Base-by-base conservation (phyloP, 495 filamentous ascomycete genomes). In the Trichoderma virens region DNA sequence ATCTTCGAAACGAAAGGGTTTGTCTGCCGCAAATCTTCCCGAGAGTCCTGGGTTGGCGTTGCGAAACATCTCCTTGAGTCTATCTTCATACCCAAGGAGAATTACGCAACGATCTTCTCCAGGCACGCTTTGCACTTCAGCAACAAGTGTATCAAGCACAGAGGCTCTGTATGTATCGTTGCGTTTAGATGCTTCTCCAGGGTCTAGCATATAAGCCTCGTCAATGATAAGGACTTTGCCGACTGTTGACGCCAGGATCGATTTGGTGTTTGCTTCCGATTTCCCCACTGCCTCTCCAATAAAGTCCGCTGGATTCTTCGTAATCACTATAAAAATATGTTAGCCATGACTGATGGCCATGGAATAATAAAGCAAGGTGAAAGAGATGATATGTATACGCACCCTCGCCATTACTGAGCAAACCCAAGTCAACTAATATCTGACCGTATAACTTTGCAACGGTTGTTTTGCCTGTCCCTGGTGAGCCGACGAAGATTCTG, bases 161-260 rank as follows among this genome's bases (percentile, higher is more conserved):
- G 85, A 86, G 1, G 79, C 85, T 67, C 82, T 87, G 76, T 78
- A 92, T 0, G 72, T 67, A 67, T 92, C 86, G 1, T 66, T 61
- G 25, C 38, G n/a, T 7, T 30, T 41, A 8, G 54, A 63, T 0
- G 68, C 66, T 16, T 41, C 59, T 5, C 73, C 74, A 1, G 69
- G 66, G 25, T 76, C 71, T n/a, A 76, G 86, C 79, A 72, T 80
- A 65, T 93, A 91, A 0, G 87, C 88, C 67, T 92, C 89, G 66
- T 93, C 89, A 11, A 92, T 91, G 4, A 92, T 81, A 1, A 92
- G 77, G 9, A 92, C 86, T 67, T 92, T 93, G 0, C 90, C 89
- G 5, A 85, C 54, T 0, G 86, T 83, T 0, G 84, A 71, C 13
- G 80, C 82, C 0, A 93, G 80, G 35, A 92, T 90, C 0, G 78